Conservation (phyloP, 2,329 filamentous ascomycete species). For the Beauveria scarabaeidicola region DNA sequence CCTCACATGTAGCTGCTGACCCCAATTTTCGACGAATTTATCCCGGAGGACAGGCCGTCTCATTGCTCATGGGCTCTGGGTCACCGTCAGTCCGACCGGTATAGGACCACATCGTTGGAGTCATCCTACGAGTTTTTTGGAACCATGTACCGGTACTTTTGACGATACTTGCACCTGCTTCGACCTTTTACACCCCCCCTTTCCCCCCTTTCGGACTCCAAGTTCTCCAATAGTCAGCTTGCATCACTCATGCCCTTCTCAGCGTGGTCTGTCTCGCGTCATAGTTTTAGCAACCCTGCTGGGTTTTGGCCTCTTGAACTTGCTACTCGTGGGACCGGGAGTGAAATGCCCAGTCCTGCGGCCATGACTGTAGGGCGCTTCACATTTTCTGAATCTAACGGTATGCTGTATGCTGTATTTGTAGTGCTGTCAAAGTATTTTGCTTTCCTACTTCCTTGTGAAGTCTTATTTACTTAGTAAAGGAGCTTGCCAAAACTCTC, state of each 20-base stretch:
- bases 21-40: slow-evolving; percentile 6
- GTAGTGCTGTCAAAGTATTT: too few relatives aligned
- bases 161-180: neutral
- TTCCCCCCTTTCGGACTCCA: neutral
- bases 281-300: neutral
- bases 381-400: too few relatives aligned
- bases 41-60: neutral
- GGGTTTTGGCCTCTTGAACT: neutral
- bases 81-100: neutral
- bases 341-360: neutral
- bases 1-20: neutral
- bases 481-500: neutral
- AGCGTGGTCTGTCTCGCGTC: slow-evolving; percentile 2
- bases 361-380: too few relatives aligned
- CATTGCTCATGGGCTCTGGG: neutral
- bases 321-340: neutral
- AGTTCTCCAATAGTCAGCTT: neutral
- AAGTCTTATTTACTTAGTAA: neutral
- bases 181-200: neutral
- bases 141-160: neutral
- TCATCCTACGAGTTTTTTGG: neutral
- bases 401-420: too few relatives aligned
- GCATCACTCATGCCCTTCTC: slow-evolving; percentile 1
- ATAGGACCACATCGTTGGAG: neutral
- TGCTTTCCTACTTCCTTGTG: neutral